Evolutionary conservation across 805 yeast species (phyloP).

Genomic region (Candida krabiensis): DNA sequence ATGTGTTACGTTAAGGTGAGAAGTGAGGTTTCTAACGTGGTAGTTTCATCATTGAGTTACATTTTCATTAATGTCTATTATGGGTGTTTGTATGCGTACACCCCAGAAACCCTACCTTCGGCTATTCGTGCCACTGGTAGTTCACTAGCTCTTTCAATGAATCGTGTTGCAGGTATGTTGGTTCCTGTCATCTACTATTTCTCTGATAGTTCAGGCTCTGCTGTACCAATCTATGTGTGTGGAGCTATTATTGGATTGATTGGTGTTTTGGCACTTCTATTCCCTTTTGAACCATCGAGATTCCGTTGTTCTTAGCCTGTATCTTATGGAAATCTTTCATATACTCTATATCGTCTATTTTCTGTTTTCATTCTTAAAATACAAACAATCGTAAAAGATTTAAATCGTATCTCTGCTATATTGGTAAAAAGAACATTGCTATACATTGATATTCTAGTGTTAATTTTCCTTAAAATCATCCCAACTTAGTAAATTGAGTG

Average conservation of each 20-base stretch:
- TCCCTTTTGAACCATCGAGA: slow-evolving; percentile 44
- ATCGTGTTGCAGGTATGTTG: slow-evolving; percentile 47
- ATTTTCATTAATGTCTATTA: slow-evolving; percentile 42
- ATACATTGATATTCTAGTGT: background rate
- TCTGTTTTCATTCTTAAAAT: too few relatives aligned
- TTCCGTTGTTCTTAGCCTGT: slow-evolving; percentile 28
- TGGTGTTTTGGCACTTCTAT: slow-evolving; percentile 39
- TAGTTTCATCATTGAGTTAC: slow-evolving; percentile 40
- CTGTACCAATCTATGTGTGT: slow-evolving; percentile 54
- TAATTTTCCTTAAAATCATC: slow-evolving; percentile 3
- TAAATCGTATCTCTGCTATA: too few relatives aligned
- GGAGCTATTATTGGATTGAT: slow-evolving; percentile 49
- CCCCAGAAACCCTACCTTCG: slow-evolving; percentile 57
- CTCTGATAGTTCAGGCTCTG: slow-evolving; percentile 40
- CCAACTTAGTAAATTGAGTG: slow-evolving; percentile 21
- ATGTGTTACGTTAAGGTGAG: slow-evolving; percentile 59
- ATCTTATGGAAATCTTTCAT: too few relatives aligned
- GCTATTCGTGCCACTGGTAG: slow-evolving; percentile 51
- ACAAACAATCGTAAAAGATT: too few relatives aligned
- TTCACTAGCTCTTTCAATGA: slow-evolving; percentile 51
- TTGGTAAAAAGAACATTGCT: too few relatives aligned
- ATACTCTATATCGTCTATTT: too few relatives aligned
- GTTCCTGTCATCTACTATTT: slow-evolving; percentile 52
- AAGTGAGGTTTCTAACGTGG: slow-evolving; percentile 48
- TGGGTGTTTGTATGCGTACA: slow-evolving; percentile 56